Base-by-base conservation (phyloP, 768 basidiomycete genomes). In the Mycena albidolilacea region DNA sequence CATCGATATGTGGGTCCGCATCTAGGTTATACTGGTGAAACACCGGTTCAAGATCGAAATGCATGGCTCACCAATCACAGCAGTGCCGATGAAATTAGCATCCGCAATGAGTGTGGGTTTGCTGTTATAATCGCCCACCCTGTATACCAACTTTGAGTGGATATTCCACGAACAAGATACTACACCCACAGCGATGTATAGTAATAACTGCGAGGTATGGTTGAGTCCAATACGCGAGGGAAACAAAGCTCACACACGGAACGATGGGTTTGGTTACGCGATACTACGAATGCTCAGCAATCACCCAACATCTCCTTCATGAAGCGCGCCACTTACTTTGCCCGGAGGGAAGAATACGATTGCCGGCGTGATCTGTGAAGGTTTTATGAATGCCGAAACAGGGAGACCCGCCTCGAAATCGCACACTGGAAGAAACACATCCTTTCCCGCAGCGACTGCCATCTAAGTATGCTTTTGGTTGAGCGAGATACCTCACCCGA, bases 41-140 rank as follows among this genome's bases (percentile, higher is more conserved):
- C 30, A 7, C 15, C 5, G 37, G 12, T 17, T 7, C 19, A 19
- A 17, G 6, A 10, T 8, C 6, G 17, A 23, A 8, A 17, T 7
- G 19, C 6, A 7, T 15, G 39, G 37, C 79, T 23, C 38, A 82
- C 81, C 82, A 60, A 83, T 82, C 4, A 83, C 80, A 17, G 81
- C 82, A 1, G 78, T 73, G 15, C 83, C 83, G 3, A 14, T 70
- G 72, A 84, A 84, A 52, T 73, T 76, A 0, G 80, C 23, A 39
- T 75, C 75, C 21, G 83, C 83, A 21, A 59, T 48, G 23, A 68
- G 37, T 7, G 8, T 19, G 5, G 63, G 63, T 52, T 64, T 64
- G 46, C 19, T 64, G 38, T 64, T 64, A n/a, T 37, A 60, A 30
- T 68, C 67, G 21, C 67, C 67, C 1, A 68, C 67, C 5, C 67